phyloP scores from a whole-genome alignment of 2,329 filamentous ascomycete species.

The Cercospora zeina region DNA sequence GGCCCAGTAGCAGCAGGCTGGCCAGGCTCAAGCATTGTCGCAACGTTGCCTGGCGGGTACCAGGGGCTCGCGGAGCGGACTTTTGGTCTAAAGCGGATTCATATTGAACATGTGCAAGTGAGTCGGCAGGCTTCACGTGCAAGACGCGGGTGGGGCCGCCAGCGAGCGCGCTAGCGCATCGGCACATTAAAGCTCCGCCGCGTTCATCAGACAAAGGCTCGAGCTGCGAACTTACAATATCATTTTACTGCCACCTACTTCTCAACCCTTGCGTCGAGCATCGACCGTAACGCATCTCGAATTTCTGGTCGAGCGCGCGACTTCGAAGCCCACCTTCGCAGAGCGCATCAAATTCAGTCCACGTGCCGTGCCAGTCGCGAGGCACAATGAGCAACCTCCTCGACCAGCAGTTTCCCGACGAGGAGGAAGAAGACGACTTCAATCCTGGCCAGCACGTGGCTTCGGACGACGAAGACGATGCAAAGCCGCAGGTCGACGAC shows the following conservation, averaged over 20 bases:
- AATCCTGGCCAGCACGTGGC: constrained; percentile 74
- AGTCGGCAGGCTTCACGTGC: constrained; percentile 2
- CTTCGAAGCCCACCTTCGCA: background rate
- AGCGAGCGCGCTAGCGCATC: constrained; percentile 2
- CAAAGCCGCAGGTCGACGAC: constrained; percentile 38
- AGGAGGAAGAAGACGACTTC: constrained; percentile 83
- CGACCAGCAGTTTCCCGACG: constrained; percentile 56
- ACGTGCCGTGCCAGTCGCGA: background rate
- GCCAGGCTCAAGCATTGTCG: background rate
- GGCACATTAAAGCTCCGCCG: background rate
- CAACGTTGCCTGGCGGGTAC: background rate
- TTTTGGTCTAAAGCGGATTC: background rate
- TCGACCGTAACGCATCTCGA: background rate
- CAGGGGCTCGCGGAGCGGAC: background rate
- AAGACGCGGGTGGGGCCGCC: constrained; percentile 3
- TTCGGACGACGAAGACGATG: constrained; percentile 67
- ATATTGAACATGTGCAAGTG: background rate
- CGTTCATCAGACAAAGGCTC: constrained; percentile 6
- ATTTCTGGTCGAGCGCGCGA: background rate
- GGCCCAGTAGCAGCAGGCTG: background rate
- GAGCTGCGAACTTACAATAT: background rate
- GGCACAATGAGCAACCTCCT: constrained; percentile 45
- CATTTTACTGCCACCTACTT: background rate
- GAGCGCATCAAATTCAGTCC: background rate
- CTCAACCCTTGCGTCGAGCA: background rate